Base-by-base conservation (phyloP, 495 filamentous ascomycete genomes). In the Penicillium ochrochloron region DNA sequence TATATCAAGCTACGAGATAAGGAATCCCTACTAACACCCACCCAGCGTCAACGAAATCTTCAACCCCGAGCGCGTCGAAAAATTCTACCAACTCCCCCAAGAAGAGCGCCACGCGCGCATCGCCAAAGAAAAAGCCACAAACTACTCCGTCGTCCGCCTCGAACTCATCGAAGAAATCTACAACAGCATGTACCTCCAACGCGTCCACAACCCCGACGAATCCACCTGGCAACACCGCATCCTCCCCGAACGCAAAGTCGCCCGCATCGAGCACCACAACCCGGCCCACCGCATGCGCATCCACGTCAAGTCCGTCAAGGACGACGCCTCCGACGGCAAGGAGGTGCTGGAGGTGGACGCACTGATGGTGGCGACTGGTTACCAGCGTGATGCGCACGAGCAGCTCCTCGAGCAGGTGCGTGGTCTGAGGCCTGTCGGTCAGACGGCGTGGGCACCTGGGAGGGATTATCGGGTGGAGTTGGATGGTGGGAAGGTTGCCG, bases 41-140 rank as follows among this genome's bases (percentile, higher is more conserved):
- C 52, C 42, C 67, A 97, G 93, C 68, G 93, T 99, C 60, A 99
- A 99, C 75, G 93, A 94, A 67, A 89, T 97, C 66, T 99, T 99
- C 82, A 90, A 97, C 75, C 94, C 94, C 4, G 85, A 88, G 44
- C 88, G 87, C 29, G 88, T 96, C 8, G 89, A 96, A 66, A 78
- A 76, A 33, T 83, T 96, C 67, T 97, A 87, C 77, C 75, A 82
- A 55, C 86, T 88, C 46, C 74, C 87, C 3, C 70, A 85, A 0
- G 79, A 85, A 25, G 83, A 88, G 62, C 89, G 93, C 52, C 75
- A 81, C 50, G 78, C 83, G 41, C 81, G 88, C 50, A 83, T 96
- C 50, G 72, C 77, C 5, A 83, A 84, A 23, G 89, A 94, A 66
- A 85, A 86, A 50, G 85, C 83, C 33, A 99, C 94, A 33, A 99